Percentiles rank a stretch among this genome's conserved stretches.
Evolutionary conservation across 2,329 filamentous ascomycete species (phyloP).

Genomic region (Dothideomycetes sp.): DNA sequence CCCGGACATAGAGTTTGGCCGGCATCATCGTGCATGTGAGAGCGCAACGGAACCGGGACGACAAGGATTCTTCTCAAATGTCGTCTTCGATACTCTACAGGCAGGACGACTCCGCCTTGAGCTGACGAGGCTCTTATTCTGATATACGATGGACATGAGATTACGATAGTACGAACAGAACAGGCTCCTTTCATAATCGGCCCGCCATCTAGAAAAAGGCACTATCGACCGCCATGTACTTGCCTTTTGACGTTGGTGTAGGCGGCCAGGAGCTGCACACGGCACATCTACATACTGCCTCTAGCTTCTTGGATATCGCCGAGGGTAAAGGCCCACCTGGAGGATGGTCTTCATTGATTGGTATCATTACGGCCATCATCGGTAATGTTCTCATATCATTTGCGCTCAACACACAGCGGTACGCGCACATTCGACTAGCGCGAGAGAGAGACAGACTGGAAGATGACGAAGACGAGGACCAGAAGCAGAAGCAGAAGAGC

Average conservation of each 20-base stretch:
- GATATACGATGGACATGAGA: neutral
- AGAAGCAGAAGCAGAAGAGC: slow-evolving; percentile 10
- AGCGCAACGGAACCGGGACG: no score
- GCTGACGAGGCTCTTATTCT: neutral
- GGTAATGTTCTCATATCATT: slow-evolving; percentile 93
- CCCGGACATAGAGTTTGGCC: neutral
- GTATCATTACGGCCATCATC: slow-evolving; percentile 82
- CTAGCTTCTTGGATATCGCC: slow-evolving; percentile 8
- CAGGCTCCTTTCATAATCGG: no score
- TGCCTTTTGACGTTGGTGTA: no score
- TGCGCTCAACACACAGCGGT: slow-evolving; percentile 90
- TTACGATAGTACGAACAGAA: neutral
- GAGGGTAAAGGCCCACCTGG: slow-evolving; percentile 14
- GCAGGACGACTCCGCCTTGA: no score
- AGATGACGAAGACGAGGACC: slow-evolving; percentile 20
- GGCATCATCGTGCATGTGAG: neutral
- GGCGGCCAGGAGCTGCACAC: no score
- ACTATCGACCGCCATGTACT: neutral
- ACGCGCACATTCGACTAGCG: slow-evolving; percentile 79
- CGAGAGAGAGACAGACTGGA: slow-evolving; percentile 46
- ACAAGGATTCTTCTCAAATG: no score
- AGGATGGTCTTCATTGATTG: slow-evolving; percentile 84
- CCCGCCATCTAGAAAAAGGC: neutral
- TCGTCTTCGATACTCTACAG: no score
- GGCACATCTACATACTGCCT: no score